Conservation (phyloP, 2,329 filamentous ascomycete genomes). For the Pseudogymnoascus sp. region DNA sequence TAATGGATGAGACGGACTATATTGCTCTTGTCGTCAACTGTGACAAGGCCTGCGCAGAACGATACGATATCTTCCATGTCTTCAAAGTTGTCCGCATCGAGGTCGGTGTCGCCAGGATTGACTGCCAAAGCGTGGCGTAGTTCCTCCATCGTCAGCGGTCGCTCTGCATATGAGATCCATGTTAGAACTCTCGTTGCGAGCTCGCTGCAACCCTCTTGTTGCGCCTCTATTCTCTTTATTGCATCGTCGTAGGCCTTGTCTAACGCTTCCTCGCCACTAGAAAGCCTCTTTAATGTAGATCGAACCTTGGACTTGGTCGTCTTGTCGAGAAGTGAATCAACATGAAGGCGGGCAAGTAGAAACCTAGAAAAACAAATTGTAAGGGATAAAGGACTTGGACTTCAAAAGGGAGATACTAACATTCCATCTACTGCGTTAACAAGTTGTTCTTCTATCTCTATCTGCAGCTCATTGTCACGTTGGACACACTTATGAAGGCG, state of each 20-base stretch:
- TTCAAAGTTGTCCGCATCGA: not conserved
- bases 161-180: not conserved
- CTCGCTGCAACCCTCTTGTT: not conserved
- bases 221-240: not conserved
- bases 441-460: not conserved
- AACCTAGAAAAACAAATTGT: not conserved
- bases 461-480: not conserved
- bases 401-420: not conserved
- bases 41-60: slow-evolving; percentile 18
- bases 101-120: not conserved
- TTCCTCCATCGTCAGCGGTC: not conserved
- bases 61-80: slow-evolving; percentile 17
- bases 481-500: not conserved
- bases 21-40: slow-evolving; percentile 10
- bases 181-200: not conserved
- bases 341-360: not conserved
- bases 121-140: not conserved
- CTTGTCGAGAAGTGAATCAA: not conserved
- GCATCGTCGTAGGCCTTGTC: not conserved
- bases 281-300: not conserved
- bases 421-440: not conserved
- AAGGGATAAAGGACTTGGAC: not conserved
- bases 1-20: slow-evolving; percentile 20
- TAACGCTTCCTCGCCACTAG: not conserved
- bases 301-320: not conserved